Percentiles rank a stretch among this genome's conserved stretches.
Evolutionary conservation across 2,329 filamentous ascomycete genomes (phyloP).

Genomic region (Neospermospora avenae): DNA sequence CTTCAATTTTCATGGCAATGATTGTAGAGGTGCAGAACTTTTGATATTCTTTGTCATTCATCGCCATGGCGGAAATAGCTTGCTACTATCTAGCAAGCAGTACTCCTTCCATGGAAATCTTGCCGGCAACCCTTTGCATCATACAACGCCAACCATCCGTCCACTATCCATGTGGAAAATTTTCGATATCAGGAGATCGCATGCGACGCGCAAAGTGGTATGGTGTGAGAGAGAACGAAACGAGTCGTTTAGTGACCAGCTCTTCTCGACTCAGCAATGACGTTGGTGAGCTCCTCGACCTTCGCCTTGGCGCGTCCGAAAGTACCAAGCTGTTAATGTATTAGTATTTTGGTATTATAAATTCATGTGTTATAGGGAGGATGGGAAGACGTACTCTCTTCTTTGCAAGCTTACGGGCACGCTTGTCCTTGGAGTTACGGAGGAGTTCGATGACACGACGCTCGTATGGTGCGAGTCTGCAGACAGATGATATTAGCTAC

Average conservation of each 20-base stretch:
- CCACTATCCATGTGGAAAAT: constrained; percentile 10
- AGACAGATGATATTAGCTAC: not conserved
- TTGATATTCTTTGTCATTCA: not conserved
- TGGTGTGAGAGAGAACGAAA: constrained; percentile 22
- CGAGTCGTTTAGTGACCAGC: constrained; percentile 66
- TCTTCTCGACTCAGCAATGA: constrained; percentile 94
- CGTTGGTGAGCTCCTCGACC: constrained; percentile 97
- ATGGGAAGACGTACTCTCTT: constrained; percentile 71
- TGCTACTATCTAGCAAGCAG: not conserved
- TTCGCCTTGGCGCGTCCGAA: constrained; percentile 99
- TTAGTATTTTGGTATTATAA: constrained; percentile 10
- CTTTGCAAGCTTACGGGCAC: constrained; percentile 98
- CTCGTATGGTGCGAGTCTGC: constrained; percentile 87
- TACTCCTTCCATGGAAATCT: not conserved
- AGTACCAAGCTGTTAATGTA: constrained; percentile 73
- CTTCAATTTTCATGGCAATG: too few species aligned
- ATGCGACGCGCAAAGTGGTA: not conserved
- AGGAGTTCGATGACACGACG: constrained; percentile 98
- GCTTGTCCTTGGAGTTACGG: constrained; percentile 99
- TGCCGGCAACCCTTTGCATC: constrained; percentile 16
- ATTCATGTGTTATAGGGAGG: not conserved
- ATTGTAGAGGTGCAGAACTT: too few species aligned
- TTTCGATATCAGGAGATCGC: not conserved
- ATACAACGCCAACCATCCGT: constrained; percentile 27
- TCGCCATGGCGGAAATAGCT: not conserved